Conservation (phyloP, 768 basidiomycete species). For the Saitozyma podzolica region DNA sequence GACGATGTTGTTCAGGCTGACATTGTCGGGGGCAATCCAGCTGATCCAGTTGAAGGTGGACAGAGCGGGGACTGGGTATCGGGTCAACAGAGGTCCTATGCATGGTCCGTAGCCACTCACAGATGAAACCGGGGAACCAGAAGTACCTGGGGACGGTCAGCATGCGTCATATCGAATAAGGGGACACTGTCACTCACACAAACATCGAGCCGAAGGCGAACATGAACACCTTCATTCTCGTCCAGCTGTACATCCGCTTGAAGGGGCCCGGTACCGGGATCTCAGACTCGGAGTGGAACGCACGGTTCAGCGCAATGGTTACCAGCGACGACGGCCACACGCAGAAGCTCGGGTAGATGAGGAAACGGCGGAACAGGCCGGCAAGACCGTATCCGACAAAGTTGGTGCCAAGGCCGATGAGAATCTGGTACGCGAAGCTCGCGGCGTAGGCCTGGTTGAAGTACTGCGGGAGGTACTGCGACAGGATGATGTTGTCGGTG, state of each 20-base stretch:
- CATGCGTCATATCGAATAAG: neutral
- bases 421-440: conserved; percentile 50
- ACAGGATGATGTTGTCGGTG: conserved; percentile 22
- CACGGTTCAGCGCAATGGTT: conserved; percentile 8
- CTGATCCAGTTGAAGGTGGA: conserved; percentile 42
- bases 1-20: conserved; percentile 46
- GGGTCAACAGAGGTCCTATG: too few species aligned
- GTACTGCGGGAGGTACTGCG: conserved; percentile 24
- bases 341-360: conserved; percentile 77
- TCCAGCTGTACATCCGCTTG: conserved; percentile 57
- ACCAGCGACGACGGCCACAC: conserved; percentile 8
- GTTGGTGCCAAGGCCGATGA: conserved; percentile 75
- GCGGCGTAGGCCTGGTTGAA: conserved; percentile 46
- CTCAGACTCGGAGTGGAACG: conserved; percentile 58
- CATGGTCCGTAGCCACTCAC: neutral
- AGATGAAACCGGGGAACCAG: conserved; percentile 36
- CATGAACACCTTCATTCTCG: conserved; percentile 5
- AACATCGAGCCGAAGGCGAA: conserved; percentile 8
- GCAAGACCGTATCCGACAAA: conserved; percentile 91
- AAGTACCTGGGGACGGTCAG: conserved; percentile 18
- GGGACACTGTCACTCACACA: neutral
- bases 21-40: conserved; percentile 54
- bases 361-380: conserved; percentile 78
- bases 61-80: conserved; percentile 1
- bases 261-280: conserved; percentile 94